Base-by-base conservation (phyloP, 164 flowering plant species). In the Cinnamomum micranthum region DNA sequence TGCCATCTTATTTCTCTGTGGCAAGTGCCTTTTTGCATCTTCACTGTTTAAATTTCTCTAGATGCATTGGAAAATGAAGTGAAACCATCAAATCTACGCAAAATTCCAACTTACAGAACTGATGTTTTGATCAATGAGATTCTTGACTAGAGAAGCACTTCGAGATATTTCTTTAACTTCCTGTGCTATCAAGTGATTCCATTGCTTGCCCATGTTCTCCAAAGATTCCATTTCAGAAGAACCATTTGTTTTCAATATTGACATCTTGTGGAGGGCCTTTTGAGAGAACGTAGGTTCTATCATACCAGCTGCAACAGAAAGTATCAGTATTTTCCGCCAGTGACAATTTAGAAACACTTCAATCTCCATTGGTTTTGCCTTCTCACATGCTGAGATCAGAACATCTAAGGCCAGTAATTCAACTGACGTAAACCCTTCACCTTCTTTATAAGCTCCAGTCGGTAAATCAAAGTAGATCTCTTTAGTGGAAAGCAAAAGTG, bases 361-460 rank as follows among this genome's bases (percentile, higher is more conserved):
- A 41, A 76, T 15, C 52, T 88, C 86, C 84, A 88, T 78, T 25
- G 88, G 85, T 59, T 85, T 85, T 74, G 76, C 77, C 77, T 87
- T 86, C 83, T 92, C 90, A 81, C 96, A 90, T 51, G 94, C 87
- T 77, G 80, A 85, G 50, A 90, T 83, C 76, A 95, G 78, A 75
- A 84, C 76, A 80, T 92, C 90, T 62, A 95, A 50, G n/a, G 97
- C 97, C 35, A 84, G 84, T 65, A 93, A 79, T 83, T 93, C 97
- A 85, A 84, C 81, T 47, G 87, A 86, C 35, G 78, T 71, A 75
- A 83, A 63, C 41, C 80, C 86, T 65, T 85, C 83, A 72, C 82
- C 83, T 66, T 82, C 86, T 78, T 74, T 79, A 65, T 72, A 78
- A 63, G 80, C 75, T 71, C 73, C 69, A 59, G 83, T 79, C 20